phyloP scores from a whole-genome alignment of 1,284 basidiomycete species.

The Tremellales sp. region DNA sequence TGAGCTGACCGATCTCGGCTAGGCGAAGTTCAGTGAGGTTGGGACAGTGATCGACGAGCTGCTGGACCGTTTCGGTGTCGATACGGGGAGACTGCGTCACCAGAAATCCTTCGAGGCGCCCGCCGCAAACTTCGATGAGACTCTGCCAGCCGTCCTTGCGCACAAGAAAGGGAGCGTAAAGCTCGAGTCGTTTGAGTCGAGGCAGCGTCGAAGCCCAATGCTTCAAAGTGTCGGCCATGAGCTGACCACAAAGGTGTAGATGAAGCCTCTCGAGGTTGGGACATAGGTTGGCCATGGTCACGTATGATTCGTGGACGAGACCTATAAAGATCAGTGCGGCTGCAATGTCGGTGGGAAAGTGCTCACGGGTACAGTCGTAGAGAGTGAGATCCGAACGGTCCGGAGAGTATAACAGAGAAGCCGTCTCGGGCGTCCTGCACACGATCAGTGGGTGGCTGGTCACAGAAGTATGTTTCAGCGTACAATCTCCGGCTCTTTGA shows the following conservation, averaged over 20 bases:
- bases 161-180: constrained; percentile 86
- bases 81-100: constrained; percentile 87
- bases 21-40: constrained; percentile 67
- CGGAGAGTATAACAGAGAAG: constrained; percentile 75
- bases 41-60: constrained; percentile 62
- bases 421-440: constrained; percentile 66
- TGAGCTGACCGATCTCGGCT: constrained; percentile 70
- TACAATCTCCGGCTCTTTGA: constrained; percentile 81
- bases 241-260: constrained; percentile 82
- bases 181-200: constrained; percentile 65
- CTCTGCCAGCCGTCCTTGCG: constrained; percentile 67
- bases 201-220: constrained; percentile 64
- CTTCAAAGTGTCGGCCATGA: constrained; percentile 65
- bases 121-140: constrained; percentile 65
- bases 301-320: constrained; percentile 62
- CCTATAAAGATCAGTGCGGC: constrained; percentile 53
- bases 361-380: constrained; percentile 86
- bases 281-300: constrained; percentile 68
- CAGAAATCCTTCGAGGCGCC: constrained; percentile 64
- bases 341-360: not conserved
- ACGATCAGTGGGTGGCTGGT: too few relatives aligned
- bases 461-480: constrained; percentile 46
- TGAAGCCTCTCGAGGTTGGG: constrained; percentile 71
- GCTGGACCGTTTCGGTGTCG: constrained; percentile 64
- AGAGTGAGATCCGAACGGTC: constrained; percentile 66